Percentiles rank a stretch among this genome's conserved stretches.
Evolutionary conservation across 192 early-diverging fungal species (phyloP).

Genomic region (Oehlia diaphana): DNA sequence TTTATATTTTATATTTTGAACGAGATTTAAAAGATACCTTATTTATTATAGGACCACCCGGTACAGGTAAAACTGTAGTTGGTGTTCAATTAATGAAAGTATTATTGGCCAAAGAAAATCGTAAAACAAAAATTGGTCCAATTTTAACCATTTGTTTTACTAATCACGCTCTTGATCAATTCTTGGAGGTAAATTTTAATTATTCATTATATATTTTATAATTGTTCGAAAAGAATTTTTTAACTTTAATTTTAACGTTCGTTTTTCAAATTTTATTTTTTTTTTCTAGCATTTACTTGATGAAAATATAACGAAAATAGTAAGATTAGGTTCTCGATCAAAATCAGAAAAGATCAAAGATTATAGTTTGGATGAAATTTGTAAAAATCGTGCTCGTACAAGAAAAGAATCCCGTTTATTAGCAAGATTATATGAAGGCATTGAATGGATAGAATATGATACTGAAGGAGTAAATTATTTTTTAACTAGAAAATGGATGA

Average conservation of each 20-base stretch:
- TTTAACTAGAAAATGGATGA: conserved; percentile 5
- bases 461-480: conserved; percentile 23
- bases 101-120: conserved; percentile 34
- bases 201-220: too few relatives aligned
- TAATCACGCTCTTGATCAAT: too few relatives aligned
- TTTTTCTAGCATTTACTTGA: too few relatives aligned
- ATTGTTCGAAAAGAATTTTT: too few relatives aligned
- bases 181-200: too few relatives aligned
- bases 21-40: too few relatives aligned
- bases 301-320: conserved; percentile 29
- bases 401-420: too few relatives aligned
- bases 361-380: conserved; percentile 22
- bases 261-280: not conserved
- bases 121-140: conserved; percentile 36
- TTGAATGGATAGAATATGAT: not conserved
- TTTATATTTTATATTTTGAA: too few relatives aligned
- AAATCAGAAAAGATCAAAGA: conserved; percentile 33
- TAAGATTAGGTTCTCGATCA: conserved; percentile 49
- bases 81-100: conserved; percentile 52
- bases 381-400: too few relatives aligned
- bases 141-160: conserved; percentile 58
- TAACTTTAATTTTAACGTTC: too few relatives aligned
- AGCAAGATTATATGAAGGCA: too few relatives aligned
- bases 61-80: conserved; percentile 54
- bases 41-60: conserved; percentile 36